Conservation (phyloP, 768 basidiomycete genomes). For the Favolaschia claudopus region DNA sequence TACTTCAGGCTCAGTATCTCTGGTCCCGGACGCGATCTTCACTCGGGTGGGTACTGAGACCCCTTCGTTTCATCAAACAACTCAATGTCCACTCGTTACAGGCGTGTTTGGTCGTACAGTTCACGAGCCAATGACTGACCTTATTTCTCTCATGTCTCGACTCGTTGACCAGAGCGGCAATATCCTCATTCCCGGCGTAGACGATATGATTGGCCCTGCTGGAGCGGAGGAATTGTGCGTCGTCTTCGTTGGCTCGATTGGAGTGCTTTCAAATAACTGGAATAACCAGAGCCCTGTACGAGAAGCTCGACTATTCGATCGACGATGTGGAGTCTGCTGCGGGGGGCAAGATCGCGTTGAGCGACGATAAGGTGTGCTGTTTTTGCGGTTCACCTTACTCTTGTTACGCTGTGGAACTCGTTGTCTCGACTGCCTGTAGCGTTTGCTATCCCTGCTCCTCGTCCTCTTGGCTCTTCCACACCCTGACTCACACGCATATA, state of each 20-base stretch:
- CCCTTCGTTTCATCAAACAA: too few relatives aligned
- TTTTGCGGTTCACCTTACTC: neutral
- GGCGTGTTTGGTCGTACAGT: constrained; percentile 62
- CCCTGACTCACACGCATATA: too few relatives aligned
- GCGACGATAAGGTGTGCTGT: constrained; percentile 63
- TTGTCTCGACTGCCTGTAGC: too few relatives aligned
- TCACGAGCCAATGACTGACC: constrained; percentile 81
- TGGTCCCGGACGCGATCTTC: constrained; percentile 88
- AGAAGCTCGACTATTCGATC: constrained; percentile 73
- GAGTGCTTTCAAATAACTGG: too few relatives aligned
- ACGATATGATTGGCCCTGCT: constrained; percentile 58
- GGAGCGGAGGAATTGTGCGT: constrained; percentile 3
- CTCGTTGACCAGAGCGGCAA: constrained; percentile 68
- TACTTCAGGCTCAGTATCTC: constrained; percentile 87
- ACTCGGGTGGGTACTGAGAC: constrained; percentile 92
- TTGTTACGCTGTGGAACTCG: neutral
- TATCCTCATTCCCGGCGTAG: constrained; percentile 77
- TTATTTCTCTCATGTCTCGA: constrained; percentile 70
- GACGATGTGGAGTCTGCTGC: constrained; percentile 78
- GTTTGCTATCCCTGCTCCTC: too few relatives aligned
- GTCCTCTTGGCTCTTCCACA: too few relatives aligned
- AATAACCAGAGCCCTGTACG: constrained; percentile 80
- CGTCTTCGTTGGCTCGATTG: too few relatives aligned
- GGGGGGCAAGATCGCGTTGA: constrained; percentile 79
- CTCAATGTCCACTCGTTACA: constrained; percentile 39